phyloP scores from a whole-genome alignment of 768 basidiomycete genomes.

The Thelephora ganbajun region DNA sequence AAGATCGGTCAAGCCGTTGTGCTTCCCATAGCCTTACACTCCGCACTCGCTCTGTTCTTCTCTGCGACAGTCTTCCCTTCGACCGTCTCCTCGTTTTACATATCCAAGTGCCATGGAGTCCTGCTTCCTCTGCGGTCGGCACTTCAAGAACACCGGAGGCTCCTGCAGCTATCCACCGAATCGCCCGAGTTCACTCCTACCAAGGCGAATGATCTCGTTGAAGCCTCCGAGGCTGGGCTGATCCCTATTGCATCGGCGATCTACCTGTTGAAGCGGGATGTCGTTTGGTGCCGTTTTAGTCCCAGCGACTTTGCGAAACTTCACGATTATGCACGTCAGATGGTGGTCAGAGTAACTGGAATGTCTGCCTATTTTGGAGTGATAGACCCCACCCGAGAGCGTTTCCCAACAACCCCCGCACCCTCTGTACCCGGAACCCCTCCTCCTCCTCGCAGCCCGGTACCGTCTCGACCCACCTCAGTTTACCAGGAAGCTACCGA shows the following conservation, averaged over 20 bases:
- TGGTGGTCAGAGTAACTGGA: slow-evolving; percentile 47
- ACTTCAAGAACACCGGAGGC: slow-evolving; percentile 30
- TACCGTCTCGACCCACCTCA: slow-evolving; percentile 21
- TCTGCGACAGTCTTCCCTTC: slow-evolving; percentile 49
- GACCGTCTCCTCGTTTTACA: slow-evolving; percentile 47
- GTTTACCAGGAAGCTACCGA: slow-evolving; percentile 3
- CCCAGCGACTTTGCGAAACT: slow-evolving; percentile 41
- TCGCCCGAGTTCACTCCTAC: slow-evolving; percentile 27
- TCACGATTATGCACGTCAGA: slow-evolving; percentile 32
- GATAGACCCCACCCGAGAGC: slow-evolving; percentile 48
- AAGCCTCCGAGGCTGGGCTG: slow-evolving; percentile 33
- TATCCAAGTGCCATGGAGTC: slow-evolving; percentile 30
- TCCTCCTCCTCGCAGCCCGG: slow-evolving; percentile 23
- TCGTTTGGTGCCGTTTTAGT: slow-evolving; percentile 45
- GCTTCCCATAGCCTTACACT: slow-evolving; percentile 46
- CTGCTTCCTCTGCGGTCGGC: slow-evolving; percentile 32
- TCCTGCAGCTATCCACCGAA: slow-evolving; percentile 30
- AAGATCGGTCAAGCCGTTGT: slow-evolving; percentile 38
- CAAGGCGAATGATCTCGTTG: slow-evolving; percentile 19
- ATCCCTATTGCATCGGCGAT: slow-evolving; percentile 36
- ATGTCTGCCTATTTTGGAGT: slow-evolving; percentile 46
- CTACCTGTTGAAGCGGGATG: slow-evolving; percentile 41
- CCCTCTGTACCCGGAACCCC: slow-evolving; percentile 28
- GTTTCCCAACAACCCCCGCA: slow-evolving; percentile 25
- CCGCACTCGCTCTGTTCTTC: slow-evolving; percentile 34